Evolutionary conservation across 768 basidiomycete genomes (phyloP).

Genomic region (Russula foetens): DNA sequence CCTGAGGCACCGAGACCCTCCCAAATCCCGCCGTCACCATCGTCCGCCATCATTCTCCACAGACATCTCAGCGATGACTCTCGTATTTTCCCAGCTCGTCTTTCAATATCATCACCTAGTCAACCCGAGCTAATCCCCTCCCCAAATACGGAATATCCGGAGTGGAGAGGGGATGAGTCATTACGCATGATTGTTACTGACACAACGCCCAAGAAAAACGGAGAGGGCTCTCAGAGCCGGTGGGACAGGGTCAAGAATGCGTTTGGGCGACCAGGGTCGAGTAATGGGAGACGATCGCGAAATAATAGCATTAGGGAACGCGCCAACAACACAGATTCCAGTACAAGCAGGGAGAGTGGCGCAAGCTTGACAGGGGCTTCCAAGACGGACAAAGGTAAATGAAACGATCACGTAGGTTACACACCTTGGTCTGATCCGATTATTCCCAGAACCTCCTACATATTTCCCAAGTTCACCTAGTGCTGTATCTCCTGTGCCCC

Average conservation of each 20-base stretch:
- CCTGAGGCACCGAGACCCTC: constrained; percentile 38
- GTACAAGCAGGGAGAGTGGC: constrained; percentile 23
- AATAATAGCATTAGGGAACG: constrained; percentile 67
- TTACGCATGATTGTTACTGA: constrained; percentile 23
- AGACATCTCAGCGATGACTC: constrained; percentile 39
- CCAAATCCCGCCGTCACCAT: constrained; percentile 41
- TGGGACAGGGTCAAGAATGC: constrained; percentile 72
- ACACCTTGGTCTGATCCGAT: not conserved
- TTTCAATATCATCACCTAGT: constrained; percentile 55
- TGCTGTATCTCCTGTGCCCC: constrained; percentile 71
- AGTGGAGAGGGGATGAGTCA: constrained; percentile 28
- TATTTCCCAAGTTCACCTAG: constrained; percentile 43
- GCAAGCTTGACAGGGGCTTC: constrained; percentile 16
- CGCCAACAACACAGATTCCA: constrained; percentile 52
- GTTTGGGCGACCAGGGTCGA: constrained; percentile 57
- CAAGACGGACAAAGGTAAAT: constrained; percentile 17
- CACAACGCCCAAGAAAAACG: constrained; percentile 44
- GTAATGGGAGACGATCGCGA: constrained; percentile 65
- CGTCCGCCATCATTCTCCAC: constrained; percentile 39
- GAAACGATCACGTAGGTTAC: not conserved
- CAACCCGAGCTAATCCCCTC: constrained; percentile 58
- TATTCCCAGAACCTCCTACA: constrained; percentile 11
- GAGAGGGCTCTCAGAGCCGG: constrained; percentile 46
- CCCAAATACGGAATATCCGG: constrained; percentile 24
- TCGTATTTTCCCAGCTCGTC: constrained; percentile 51